Evolutionary conservation across 176 grass and related monocot species (phyloP), one percentile per base, ranked within the genome.

Genomic region (Aechmea fasciata): DNA sequence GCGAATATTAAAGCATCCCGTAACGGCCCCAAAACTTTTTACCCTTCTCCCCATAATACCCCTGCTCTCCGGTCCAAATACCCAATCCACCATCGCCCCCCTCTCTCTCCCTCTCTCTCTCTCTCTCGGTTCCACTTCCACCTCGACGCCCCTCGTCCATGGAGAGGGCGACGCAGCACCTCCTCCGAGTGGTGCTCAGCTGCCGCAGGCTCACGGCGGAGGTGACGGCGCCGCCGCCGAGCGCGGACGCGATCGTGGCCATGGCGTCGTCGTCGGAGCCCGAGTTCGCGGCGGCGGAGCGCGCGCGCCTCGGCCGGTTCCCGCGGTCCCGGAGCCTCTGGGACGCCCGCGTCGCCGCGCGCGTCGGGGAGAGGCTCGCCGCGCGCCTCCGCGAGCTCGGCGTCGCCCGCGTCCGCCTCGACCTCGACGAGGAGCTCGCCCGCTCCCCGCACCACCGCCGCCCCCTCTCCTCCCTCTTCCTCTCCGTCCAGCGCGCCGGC

Each of bases 251-350:
- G 24, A 81, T 86, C 19, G 69, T 86, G 9, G 83, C 83, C 24
- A 81, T 86, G 83, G 83, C 83, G 49, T 73, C 73, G 49, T 86
- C 83, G 51, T 62, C 51, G 52, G 83, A 86, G 83, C 78, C 74
- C 2, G 78, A 86, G 69, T 81, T 86, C 62, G 69, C 66, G 10
- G 57, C 33, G 12, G 53, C 14, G 26, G 52, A 76, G 57, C 69
- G 68, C 13, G 66, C 75, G 26, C 71, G 71, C 24, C 52, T 65
- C 13, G 20, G 12, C 63, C 73, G 78, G 10, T 73, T 77, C 69
- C 77, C 76, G 13, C 76, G 67, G 48, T 41, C 61, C 17, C 70
- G 79, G 24, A 6, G 67, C 69, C 49, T 29, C 29, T 86, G 83
- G 83, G 68, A 77, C 28, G 41, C 62, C 66, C 50, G 28, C 64